These are phyloP conservation scores for Ceratobasidium theobromae DNA, from an alignment of 1,284 basidiomycete genomes.

Conservation along the genomic window DNA sequence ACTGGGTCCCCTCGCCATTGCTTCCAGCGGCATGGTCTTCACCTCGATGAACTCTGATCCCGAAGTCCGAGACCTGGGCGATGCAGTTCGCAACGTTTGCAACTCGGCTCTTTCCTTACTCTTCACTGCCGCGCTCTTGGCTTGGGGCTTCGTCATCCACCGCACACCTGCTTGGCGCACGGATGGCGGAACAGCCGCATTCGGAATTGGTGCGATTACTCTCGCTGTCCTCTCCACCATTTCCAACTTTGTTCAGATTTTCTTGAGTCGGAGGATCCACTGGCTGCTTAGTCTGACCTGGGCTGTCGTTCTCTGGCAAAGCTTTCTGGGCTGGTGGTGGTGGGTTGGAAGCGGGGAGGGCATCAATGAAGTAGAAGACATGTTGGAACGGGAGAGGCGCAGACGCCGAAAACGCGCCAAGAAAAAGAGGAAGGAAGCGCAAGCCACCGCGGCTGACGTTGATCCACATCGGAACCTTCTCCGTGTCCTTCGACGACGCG, in stretches of 20 bases:
- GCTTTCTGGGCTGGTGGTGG: conserved; percentile 92
- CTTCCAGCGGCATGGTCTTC: conserved; percentile 84
- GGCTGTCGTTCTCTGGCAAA: conserved; percentile 87
- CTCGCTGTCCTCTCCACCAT: conserved; percentile 79
- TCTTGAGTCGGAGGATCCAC: conserved; percentile 69
- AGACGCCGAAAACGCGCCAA: conserved; percentile 49
- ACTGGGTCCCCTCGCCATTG: conserved; percentile 85
- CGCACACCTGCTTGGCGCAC: conserved; percentile 91
- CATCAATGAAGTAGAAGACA: conserved; percentile 62
- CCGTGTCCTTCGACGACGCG: background rate
- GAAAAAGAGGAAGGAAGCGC: conserved; percentile 45
- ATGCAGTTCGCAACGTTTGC: conserved; percentile 89
- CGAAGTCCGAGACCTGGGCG: conserved; percentile 61
- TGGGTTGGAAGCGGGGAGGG: conserved; percentile 91
- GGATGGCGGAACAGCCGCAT: conserved; percentile 93
- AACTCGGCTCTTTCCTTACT: conserved; percentile 93
- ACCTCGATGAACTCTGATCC: conserved; percentile 60
- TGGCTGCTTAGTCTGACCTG: conserved; percentile 87
- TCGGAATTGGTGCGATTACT: conserved; percentile 78
- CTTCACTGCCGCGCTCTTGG: conserved; percentile 84
- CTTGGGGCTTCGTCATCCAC: conserved; percentile 94
- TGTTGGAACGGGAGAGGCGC: conserved; percentile 60
- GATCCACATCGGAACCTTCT: conserved; percentile 11
- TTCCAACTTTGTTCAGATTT: conserved; percentile 85
- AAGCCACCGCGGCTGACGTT: conserved; percentile 36